phyloP scores from a whole-genome alignment of 2,329 filamentous ascomycete species.

The Hymenoscyphus scutula region DNA sequence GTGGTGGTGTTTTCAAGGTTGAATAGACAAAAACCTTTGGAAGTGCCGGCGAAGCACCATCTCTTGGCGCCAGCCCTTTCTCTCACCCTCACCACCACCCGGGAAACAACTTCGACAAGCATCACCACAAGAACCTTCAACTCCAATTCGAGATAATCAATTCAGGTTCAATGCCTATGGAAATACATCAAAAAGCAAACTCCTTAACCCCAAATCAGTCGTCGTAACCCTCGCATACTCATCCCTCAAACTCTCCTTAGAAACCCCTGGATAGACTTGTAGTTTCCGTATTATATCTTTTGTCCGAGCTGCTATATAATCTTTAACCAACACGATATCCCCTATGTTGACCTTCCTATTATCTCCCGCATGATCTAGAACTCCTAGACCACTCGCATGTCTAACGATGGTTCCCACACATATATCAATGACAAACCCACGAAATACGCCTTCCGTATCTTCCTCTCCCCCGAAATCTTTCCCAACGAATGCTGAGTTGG shows the following conservation, averaged over 20 bases:
- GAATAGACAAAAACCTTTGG: no score
- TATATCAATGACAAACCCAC: slow-evolving; percentile 9
- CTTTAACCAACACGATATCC: slow-evolving; percentile 13
- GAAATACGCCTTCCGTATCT: slow-evolving; percentile 12
- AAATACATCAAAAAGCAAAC: background rate
- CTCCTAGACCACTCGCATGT: slow-evolving; percentile 7
- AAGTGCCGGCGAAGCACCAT: no score
- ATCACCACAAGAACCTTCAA: no score
- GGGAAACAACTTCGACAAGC: no score
- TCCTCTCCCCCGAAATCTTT: no score
- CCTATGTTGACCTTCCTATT: slow-evolving; percentile 5
- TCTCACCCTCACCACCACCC: no score
- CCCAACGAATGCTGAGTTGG: no score
- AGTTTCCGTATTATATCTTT: slow-evolving; percentile 9
- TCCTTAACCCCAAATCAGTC: slow-evolving; percentile 12
- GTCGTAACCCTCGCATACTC: slow-evolving; percentile 9
- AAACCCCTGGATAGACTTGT: slow-evolving; percentile 11
- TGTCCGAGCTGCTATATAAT: slow-evolving; percentile 10
- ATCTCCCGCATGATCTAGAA: slow-evolving; percentile 36
- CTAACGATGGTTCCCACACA: slow-evolving; percentile 12
- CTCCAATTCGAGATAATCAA: no score
- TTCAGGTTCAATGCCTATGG: no score
- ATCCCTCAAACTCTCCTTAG: slow-evolving; percentile 15
- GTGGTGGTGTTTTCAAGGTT: no score
- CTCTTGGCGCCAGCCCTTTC: no score